Evolutionary conservation across 257 asterid species (phyloP).

Genomic region (Nicotiana attenuata): DNA sequence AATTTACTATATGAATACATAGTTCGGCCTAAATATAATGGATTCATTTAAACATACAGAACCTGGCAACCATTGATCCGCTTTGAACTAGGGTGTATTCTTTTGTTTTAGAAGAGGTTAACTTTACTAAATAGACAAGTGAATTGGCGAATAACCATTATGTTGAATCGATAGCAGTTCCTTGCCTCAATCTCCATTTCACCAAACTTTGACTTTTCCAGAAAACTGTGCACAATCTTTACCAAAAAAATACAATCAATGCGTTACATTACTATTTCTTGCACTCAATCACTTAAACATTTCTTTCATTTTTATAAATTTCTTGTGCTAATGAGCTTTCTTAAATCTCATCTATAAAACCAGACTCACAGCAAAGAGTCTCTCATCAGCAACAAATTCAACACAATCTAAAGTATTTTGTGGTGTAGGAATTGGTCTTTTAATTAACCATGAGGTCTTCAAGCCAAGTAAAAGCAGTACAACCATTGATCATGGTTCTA

Average conservation of each 20-base stretch:
- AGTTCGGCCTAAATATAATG: no score
- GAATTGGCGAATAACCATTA: no score
- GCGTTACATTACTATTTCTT: conserved; percentile 15
- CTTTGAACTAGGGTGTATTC: background rate
- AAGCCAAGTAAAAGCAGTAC: conserved; percentile 8
- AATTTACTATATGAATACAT: no score
- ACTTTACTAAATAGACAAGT: no score
- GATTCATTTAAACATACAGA: no score
- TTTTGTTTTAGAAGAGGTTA: background rate
- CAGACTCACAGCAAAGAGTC: background rate
- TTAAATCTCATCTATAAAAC: background rate
- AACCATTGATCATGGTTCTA: conserved; percentile 2
- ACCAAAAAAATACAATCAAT: background rate
- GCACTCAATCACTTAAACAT: conserved; percentile 5
- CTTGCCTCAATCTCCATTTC: background rate
- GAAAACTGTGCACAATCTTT: background rate
- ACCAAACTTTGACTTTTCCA: conserved; percentile 15
- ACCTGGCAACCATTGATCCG: no score
- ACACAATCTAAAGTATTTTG: background rate
- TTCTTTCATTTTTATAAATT: background rate
- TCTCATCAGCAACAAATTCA: background rate
- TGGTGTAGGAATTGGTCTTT: no score
- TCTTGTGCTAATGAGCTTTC: conserved; percentile 5
- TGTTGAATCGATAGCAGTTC: background rate
- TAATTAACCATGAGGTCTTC: conserved; percentile 23